A percentile compares a stretch with the other conserved stretches of the same genome.
phyloP scores from a whole-genome alignment of 2,329 filamentous ascomycete genomes.

The Phaeosphaeriaceae sp. region DNA sequence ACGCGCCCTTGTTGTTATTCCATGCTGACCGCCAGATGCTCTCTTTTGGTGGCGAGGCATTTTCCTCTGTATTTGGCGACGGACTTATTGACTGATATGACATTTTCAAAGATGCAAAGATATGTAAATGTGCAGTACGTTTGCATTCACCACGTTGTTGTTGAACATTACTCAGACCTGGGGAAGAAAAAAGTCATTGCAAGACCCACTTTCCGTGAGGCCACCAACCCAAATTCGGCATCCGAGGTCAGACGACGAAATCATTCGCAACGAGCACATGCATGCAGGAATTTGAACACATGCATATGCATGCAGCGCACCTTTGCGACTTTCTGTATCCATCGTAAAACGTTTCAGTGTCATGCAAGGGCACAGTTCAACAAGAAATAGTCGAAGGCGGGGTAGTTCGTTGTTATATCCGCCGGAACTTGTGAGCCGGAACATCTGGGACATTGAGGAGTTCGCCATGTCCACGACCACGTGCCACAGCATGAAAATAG shows the following conservation, averaged over 20 bases:
- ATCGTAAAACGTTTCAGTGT: background rate
- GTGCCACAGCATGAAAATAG: no score
- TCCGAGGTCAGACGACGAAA: background rate
- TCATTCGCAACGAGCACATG: background rate
- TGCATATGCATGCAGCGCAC: background rate
- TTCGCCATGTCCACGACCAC: no score
- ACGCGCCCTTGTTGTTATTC: slow-evolving; percentile 17
- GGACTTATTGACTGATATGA: background rate
- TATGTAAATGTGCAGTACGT: no score
- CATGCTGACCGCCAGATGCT: slow-evolving; percentile 13
- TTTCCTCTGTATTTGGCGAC: background rate
- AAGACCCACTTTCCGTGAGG: background rate
- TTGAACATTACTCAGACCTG: background rate
- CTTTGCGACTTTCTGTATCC: background rate
- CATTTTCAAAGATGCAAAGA: background rate
- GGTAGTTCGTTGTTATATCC: background rate
- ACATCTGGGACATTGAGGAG: no score
- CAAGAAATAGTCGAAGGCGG: background rate
- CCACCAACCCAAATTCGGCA: background rate
- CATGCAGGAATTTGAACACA: background rate
- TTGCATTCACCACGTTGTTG: background rate
- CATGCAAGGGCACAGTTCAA: background rate
- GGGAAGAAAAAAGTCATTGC: background rate
- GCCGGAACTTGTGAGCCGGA: no score
- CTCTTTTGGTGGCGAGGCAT: background rate